Evolutionary conservation across 768 basidiomycete genomes (phyloP).

Genomic region (Thelephora aurantiotincta): DNA sequence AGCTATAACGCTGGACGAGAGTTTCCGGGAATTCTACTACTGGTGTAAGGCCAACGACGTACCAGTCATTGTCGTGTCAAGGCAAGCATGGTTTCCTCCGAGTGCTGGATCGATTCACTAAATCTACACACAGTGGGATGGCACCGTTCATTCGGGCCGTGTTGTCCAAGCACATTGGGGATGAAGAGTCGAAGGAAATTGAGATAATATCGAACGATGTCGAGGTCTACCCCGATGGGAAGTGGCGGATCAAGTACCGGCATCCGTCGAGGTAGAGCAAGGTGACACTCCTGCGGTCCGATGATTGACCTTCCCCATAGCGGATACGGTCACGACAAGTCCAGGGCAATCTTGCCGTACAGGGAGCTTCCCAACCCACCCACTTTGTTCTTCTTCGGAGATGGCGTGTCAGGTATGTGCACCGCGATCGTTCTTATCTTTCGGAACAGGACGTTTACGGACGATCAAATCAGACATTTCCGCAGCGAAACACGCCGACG

Average conservation of each 20-base stretch:
- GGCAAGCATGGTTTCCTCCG: constrained; percentile 27
- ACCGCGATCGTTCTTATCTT: not conserved
- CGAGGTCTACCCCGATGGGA: constrained; percentile 41
- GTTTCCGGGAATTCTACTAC: constrained; percentile 77
- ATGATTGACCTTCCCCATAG: constrained; percentile 21
- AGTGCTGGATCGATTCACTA: not conserved
- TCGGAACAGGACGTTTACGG: not conserved
- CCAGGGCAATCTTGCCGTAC: constrained; percentile 87
- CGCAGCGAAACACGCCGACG: constrained; percentile 83
- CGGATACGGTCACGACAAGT: constrained; percentile 92
- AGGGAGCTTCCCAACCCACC: constrained; percentile 56
- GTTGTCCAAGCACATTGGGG: constrained; percentile 67
- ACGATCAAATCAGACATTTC: constrained; percentile 52
- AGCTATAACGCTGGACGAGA: constrained; percentile 81
- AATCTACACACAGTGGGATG: constrained; percentile 55
- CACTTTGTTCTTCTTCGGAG: constrained; percentile 90
- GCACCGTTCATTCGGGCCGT: constrained; percentile 86
- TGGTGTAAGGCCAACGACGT: constrained; percentile 75
- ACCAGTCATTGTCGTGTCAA: constrained; percentile 88
- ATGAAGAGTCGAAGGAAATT: constrained; percentile 58
- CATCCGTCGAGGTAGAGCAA: constrained; percentile 67
- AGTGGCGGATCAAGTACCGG: constrained; percentile 76
- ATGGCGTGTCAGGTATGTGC: constrained; percentile 80
- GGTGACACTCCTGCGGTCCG: not conserved
- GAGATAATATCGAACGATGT: constrained; percentile 94